Conservation (phyloP, 371 early-diverging fungal species). For the Rhizopus microsporus region DNA sequence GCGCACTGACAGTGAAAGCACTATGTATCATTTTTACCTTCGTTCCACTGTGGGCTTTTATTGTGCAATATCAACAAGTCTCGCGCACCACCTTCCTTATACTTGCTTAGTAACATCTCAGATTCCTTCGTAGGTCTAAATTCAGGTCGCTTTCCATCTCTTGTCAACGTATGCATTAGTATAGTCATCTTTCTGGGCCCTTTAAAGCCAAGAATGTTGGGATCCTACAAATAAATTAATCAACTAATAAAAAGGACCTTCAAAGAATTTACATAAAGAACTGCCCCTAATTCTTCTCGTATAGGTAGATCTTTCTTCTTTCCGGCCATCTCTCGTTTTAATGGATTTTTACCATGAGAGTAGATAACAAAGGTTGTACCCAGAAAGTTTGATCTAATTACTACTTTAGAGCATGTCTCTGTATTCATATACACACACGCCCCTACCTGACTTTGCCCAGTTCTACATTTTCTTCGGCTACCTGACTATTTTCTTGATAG, state of each 20-base stretch:
- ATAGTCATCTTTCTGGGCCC: constrained; percentile 95
- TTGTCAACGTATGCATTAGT: constrained; percentile 72
- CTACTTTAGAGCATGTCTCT: constrained; percentile 7
- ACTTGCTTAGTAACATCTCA: constrained; percentile 68
- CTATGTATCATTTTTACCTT: constrained; percentile 48
- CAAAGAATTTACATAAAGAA: constrained; percentile 70
- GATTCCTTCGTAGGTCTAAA: constrained; percentile 63
- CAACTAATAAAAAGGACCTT: neutral
- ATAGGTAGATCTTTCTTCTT: constrained; percentile 45
- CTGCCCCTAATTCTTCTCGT: constrained; percentile 77
- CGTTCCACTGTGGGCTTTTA: constrained; percentile 93
- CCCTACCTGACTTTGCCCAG: constrained; percentile 66
- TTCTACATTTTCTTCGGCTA: constrained; percentile 28
- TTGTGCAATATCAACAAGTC: constrained; percentile 80
- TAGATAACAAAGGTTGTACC: constrained; percentile 85
- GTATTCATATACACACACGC: neutral
- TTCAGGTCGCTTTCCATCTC: constrained; percentile 64
- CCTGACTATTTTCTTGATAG: constrained; percentile 17
- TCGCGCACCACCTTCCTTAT: constrained; percentile 57
- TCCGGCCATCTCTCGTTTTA: constrained; percentile 34
- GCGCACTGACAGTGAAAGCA: neutral
- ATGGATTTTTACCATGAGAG: constrained; percentile 66
- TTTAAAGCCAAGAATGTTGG: constrained; percentile 87
- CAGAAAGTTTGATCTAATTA: constrained; percentile 75
- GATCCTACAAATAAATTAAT: constrained; percentile 57